Base-by-base conservation (phyloP, 441 rosid species). In the Theobroma grandiflorum region DNA sequence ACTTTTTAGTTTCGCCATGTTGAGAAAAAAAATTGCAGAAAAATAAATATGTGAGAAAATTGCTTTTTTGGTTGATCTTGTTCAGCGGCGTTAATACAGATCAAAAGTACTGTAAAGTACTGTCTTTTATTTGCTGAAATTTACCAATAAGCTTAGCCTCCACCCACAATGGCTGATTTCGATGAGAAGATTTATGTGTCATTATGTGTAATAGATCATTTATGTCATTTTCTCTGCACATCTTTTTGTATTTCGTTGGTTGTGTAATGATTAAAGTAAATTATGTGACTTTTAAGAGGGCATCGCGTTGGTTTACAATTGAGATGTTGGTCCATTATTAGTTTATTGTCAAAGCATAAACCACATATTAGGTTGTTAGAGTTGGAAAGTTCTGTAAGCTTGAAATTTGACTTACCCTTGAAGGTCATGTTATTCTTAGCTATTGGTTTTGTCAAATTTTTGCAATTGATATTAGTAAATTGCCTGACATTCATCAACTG, bases 271-370 rank as follows among this genome's bases (percentile, higher is more conserved):
- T 9, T 8, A 35, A 42, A 65, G 57, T 45, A 22, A 45, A 66
- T 42, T 66, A 11, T 42, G 43, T n/a, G 52, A 66, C 71, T 66
- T 43, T 45, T 69, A 69, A 42, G 72, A 68, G 33, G 9, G 37
- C 50, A 66, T 66, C 4, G 8, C n/a, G 16, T 67, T 42, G 50
- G 16, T 26, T 40, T 66, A 66, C 15, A 38, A 14, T 45, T 43
- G 16, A 68, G 55, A 12, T 45, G 38, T 45, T 26, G 55, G 15
- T 70, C 59, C 37, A 3, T 49, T 70, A 49, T 49, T 10, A 49
- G 59, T 31, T 70, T 49, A 70, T 49, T 26, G 33, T 16, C 64
- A 10, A 59, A 22, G 15, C 64, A 22, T 26, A 26, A 59, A 15
- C 15, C 64, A 26, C 15, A 10, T 22, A 4, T 22, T 59, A 31